phyloP scores from a whole-genome alignment of 169 alveolate genomes.

The Plasmodium malariae region DNA sequence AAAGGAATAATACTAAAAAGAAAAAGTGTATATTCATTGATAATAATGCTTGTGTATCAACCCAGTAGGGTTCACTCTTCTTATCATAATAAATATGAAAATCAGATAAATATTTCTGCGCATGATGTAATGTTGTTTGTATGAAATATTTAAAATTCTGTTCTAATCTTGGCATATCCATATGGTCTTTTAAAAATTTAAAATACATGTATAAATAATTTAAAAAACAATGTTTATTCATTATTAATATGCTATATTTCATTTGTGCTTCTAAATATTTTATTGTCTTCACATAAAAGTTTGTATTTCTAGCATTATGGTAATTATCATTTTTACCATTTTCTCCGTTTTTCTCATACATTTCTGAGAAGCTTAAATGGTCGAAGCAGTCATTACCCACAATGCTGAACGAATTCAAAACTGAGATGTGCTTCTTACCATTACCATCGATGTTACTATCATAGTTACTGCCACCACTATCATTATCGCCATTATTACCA shows the following conservation, averaged over 20 bases:
- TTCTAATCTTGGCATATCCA: slow-evolving; percentile 24
- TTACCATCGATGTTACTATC: too few species aligned
- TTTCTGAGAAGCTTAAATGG: background rate
- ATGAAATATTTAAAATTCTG: slow-evolving; percentile 34
- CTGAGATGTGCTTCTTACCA: too few species aligned
- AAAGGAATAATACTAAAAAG: slow-evolving; percentile 24
- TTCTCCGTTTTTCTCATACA: background rate
- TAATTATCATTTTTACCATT: too few species aligned
- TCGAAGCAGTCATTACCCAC: background rate
- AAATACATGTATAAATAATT: slow-evolving; percentile 25
- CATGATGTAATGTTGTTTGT: slow-evolving; percentile 28
- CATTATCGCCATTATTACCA: too few species aligned
- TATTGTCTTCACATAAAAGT: slow-evolving; percentile 34
- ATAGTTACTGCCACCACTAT: too few species aligned
- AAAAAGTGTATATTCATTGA: slow-evolving; percentile 40
- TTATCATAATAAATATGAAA: slow-evolving; percentile 10
- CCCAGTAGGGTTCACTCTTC: slow-evolving; percentile 24
- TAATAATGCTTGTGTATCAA: slow-evolving; percentile 38
- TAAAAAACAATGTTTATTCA: slow-evolving; percentile 48
- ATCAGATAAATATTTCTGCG: slow-evolving; percentile 25
- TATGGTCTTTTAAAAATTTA: slow-evolving; percentile 30
- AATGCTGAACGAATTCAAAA: too few species aligned
- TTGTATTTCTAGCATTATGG: too few species aligned
- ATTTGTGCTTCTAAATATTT: slow-evolving; percentile 50
- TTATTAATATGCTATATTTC: slow-evolving; percentile 48